Evolutionary conservation across 2,329 filamentous ascomycete genomes (phyloP), one percentile per base, ranked within the genome.

Genomic region (Talaromyces piceae): DNA sequence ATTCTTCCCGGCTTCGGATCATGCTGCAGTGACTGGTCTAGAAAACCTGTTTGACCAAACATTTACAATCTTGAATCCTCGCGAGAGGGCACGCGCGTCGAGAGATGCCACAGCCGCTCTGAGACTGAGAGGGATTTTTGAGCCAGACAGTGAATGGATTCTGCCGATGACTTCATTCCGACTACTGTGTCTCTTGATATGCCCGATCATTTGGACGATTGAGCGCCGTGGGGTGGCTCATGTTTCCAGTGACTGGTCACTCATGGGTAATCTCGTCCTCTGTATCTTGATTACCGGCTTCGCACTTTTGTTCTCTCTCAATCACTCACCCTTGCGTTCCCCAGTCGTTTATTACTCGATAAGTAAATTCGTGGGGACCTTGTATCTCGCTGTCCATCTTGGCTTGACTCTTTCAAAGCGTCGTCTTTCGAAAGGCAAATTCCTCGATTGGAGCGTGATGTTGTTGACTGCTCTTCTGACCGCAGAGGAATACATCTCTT

Each of bases 21-120:
- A 67, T 54, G 60, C 61, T 43, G 63, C 66, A 18, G 70, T 73
- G 23, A 76, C 73, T 23, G 73, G 73, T 6, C 58, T 77, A 9
- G 74, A 77, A 57, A 67, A 60, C 37, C 57, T 76, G 22, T 75
- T 77, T 58, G 69, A 73, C 45, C 63, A 63, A 25, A 65, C 73
- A 3, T 76, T 76, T 50, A 71, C 68, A 59, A 62, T 66, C 50
- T n/a, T n/a, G 58, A 64, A 55, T 58, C 61, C 45, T 54, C 64
- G 12, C 61, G 65, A 43, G 60, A 67, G 31, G 57, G 57, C 5
- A 58, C 56, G n/a, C n/a, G n/a, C n/a, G n/a, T n/a, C n/a, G n/a
- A n/a, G n/a, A n/a, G n/a, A n/a, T n/a, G n/a, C n/a, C n/a, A n/a
- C n/a, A n/a, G n/a, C n/a, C n/a, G n/a, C n/a, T n/a, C n/a, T n/a